Evolutionary conservation across 192 early-diverging fungal species (phyloP), one percentile per base, ranked within the genome.

Genomic region (Podila epicladia): DNA sequence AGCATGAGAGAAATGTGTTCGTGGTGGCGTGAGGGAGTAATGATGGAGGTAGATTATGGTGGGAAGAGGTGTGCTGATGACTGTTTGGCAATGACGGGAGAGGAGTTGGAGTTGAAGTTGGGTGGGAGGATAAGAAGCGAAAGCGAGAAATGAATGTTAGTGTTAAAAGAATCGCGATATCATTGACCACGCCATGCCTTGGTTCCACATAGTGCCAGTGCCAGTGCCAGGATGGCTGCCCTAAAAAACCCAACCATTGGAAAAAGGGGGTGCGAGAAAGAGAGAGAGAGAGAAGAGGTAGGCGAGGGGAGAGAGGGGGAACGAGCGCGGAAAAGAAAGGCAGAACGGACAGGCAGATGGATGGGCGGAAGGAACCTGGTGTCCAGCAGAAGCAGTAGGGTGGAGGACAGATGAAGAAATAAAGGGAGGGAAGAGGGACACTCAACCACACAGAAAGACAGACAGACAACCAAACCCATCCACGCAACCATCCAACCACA

Each of bases 1-100:
- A 29, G 29, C 75, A 78, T 78, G 51, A 24, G 15, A 4, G 28
- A 24, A 61, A 69, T 35, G 62, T 3, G 20, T 33, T 63, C 3
- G 35, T 33, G 22, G 20, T 33, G 22, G 20, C 11, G 57, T n/a
- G n/a, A 58, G 19, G 20, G 29, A 11, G 33, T 31, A 41, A 58
- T 55, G 22, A 31, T 48, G 22, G 64, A 51, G 4, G 66, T 4
- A n/a, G 31, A 58, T 19, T 24, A 31, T 28, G 31, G 31, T 5
- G 31, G 32, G 2, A 28, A 24, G 29, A 61, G 17, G 29, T 11
- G 26, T 61, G 26, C 26, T 26, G 31, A 61, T 61, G 26, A 61
- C 28, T 61, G 5, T 28, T 32, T 61, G 26, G 59, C 24, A 9
- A 28, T 31, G 29, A 5, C 20, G 33, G 26, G 28, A 8, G 29